Evolutionary conservation across 345 rosid species (phyloP).

Genomic region (Salix koriyanagi): DNA sequence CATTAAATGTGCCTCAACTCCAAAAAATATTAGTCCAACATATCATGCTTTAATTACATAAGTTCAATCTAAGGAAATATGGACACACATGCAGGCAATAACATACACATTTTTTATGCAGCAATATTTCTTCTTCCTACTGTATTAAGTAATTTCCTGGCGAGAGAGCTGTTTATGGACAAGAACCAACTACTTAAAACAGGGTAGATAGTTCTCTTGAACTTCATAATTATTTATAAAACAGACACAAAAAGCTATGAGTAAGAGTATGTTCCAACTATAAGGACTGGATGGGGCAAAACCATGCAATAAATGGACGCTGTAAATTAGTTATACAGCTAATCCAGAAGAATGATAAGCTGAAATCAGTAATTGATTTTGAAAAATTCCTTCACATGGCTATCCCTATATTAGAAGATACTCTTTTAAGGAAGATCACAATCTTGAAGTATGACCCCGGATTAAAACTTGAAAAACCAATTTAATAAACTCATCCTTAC

Average conservation of each 20-base stretch:
- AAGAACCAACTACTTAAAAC: background rate
- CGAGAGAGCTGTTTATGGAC: background rate
- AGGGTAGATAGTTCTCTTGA: background rate
- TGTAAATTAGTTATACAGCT: background rate
- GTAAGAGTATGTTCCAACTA: background rate
- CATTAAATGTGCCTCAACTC: background rate
- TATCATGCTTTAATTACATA: background rate
- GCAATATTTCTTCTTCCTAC: background rate
- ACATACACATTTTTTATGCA: background rate
- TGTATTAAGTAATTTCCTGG: background rate
- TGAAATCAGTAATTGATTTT: background rate
- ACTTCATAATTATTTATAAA: background rate
- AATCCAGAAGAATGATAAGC: conserved; percentile 1
- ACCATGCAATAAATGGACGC: background rate
- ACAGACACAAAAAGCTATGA: background rate
- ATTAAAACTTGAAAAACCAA: background rate
- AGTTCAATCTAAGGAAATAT: background rate
- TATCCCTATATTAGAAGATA: background rate
- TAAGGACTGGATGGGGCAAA: background rate
- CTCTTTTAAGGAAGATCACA: background rate
- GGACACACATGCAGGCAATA: background rate
- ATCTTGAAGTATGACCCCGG: background rate
- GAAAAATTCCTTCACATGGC: background rate
- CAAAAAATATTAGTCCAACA: background rate
- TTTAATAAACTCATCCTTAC: conserved; percentile 40